A percentile compares a stretch with the other conserved stretches of the same genome.
Conservation (phyloP, 2,329 filamentous ascomycete species). For the Elsinoe australis region DNA sequence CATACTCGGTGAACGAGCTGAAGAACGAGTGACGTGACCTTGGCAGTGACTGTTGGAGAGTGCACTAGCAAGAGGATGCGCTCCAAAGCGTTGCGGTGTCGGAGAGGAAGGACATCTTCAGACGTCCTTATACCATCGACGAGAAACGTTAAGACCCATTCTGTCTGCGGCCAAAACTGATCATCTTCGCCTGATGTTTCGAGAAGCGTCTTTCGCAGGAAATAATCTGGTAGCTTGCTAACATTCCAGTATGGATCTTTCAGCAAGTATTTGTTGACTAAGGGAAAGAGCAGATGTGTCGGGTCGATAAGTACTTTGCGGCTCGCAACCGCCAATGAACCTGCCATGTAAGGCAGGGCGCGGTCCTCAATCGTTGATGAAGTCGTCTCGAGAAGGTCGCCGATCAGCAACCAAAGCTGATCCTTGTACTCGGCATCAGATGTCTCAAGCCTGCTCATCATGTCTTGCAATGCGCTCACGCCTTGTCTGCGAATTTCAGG, state of each 20-base stretch:
- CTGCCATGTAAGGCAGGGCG: slow-evolving; percentile 60
- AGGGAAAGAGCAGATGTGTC: slow-evolving; percentile 73
- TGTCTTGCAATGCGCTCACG: slow-evolving; percentile 58
- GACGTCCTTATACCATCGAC: slow-evolving; percentile 57
- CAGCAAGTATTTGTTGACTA: slow-evolving; percentile 77
- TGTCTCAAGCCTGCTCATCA: slow-evolving; percentile 47
- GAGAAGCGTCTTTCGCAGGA: slow-evolving; percentile 64
- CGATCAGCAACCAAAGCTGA: slow-evolving; percentile 70
- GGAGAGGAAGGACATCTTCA: slow-evolving; percentile 53
- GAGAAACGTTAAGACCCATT: slow-evolving; percentile 66
- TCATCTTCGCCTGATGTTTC: slow-evolving; percentile 66
- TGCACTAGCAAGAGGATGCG: slow-evolving; percentile 62
- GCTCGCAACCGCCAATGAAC: slow-evolving; percentile 65
- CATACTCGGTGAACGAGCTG: slow-evolving; percentile 58
- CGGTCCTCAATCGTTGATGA: slow-evolving; percentile 38
- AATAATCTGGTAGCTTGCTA: slow-evolving; percentile 49
- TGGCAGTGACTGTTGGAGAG: slow-evolving; percentile 53
- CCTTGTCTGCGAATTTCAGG: slow-evolving; percentile 72
- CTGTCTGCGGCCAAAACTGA: slow-evolving; percentile 61
- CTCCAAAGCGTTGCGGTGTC: slow-evolving; percentile 62
- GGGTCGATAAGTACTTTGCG: slow-evolving; percentile 67
- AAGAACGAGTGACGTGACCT: slow-evolving; percentile 54
- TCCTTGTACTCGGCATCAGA: slow-evolving; percentile 69
- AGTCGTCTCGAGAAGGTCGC: slow-evolving; percentile 68
- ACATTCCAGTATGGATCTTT: slow-evolving; percentile 66